Base-by-base conservation (phyloP, 2,329 filamentous ascomycete genomes). In the Fusarium coicis region DNA sequence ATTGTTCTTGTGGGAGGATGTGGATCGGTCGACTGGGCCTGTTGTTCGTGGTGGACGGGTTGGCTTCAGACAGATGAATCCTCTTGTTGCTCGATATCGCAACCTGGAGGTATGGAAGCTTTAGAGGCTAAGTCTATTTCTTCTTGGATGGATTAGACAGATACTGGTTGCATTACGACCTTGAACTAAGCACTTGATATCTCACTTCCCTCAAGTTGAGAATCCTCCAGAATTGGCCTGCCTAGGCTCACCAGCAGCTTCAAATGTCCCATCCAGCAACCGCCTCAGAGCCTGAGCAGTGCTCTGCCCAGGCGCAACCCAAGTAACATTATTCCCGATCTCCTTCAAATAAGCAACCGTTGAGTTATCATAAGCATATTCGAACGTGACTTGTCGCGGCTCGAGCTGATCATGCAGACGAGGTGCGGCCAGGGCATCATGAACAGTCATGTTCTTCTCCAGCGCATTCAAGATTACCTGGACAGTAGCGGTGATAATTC, bases 401-500 rank as follows among this genome's bases (percentile, higher is more conserved):
- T 91, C 84, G 10, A 97, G 85, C 83, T 97, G 95, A 77, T 97
- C 94, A 77, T 98, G 95, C 30, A 97, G 80, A 2, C 95, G 85
- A 0, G 93, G 93, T 68, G 88, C 81, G 0, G 87, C 88, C 2
- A 97, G 82, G 0, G 94, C 92, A 54, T 93, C 85, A 0, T 84
- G 80, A 0, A 90, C 85, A 0, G 86, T 90, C 83, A 94, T 83
- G 7, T 82, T 82, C 40, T 88, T 87, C 74, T 97, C 94, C 0
- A 98, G 83, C 0, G 95, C 87, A 75, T 95, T 88, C 78, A 93
- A 90, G 8, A 95, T 84, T 63, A 91, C 92, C 81, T 96, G 94
- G n/a, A 95, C 87, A 0, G 92, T 96, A 0, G 93, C 85, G 0
- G 94, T 97, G 77, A 94, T 96, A 80, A 97, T 97, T 7, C 93